Evolutionary conservation across 345 rosid genomes (phyloP).

Genomic region (Eutrema yunnanense): DNA sequence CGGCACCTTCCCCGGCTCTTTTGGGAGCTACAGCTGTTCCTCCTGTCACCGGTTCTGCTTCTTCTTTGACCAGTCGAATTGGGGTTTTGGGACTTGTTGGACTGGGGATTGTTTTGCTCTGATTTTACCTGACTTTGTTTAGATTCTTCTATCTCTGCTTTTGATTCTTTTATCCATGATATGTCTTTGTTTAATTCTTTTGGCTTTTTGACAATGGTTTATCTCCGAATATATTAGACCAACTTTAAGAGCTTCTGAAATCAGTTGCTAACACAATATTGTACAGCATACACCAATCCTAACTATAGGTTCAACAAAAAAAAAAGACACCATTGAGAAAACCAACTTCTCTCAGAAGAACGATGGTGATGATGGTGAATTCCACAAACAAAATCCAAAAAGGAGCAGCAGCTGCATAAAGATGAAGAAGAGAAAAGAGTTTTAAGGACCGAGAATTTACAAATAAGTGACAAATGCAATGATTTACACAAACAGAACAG

Average conservation of each 20-base stretch:
- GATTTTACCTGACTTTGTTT: neutral
- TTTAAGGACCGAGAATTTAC: neutral
- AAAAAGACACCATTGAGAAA: neutral
- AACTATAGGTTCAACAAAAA: neutral
- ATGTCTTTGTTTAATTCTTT: neutral
- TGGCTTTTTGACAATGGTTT: neutral
- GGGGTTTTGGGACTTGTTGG: constrained; percentile 18
- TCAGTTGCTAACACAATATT: constrained; percentile 3
- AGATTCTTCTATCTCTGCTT: neutral
- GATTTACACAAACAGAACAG: neutral
- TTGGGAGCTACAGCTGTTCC: constrained; percentile 12
- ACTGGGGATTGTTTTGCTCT: constrained; percentile 5
- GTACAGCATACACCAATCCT: constrained; percentile 9
- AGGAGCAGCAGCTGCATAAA: constrained; percentile 18
- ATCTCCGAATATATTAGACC: neutral
- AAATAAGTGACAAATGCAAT: neutral
- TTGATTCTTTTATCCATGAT: neutral
- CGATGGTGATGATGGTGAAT: neutral
- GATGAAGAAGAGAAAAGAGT: neutral
- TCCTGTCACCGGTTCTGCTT: constrained; percentile 20
- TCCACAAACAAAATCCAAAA: neutral
- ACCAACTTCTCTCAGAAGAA: constrained; percentile 5
- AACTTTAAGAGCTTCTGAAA: neutral
- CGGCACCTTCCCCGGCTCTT: constrained; percentile 17
- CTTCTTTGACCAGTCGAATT: neutral